phyloP scores from a whole-genome alignment of 371 early-diverging fungal genomes.

The Mucor saturninus region DNA sequence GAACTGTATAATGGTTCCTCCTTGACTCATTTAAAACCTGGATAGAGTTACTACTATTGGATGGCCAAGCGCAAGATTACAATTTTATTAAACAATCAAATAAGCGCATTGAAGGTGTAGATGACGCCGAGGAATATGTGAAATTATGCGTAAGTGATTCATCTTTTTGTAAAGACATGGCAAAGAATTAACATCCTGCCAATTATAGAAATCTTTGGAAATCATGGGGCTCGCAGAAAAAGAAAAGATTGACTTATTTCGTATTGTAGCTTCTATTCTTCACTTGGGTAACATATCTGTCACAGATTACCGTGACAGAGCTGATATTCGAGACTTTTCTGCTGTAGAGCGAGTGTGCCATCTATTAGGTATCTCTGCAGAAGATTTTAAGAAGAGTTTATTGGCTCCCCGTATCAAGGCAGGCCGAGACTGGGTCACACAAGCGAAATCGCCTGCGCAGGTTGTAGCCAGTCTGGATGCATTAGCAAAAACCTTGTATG shows the following conservation, averaged over 20 bases:
- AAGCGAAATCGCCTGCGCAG: constrained; percentile 89
- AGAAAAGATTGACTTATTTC: constrained; percentile 84
- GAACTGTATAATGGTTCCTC: neutral
- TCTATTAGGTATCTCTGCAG: constrained; percentile 90
- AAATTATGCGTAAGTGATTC: constrained; percentile 50
- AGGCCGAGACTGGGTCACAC: constrained; percentile 96
- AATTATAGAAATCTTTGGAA: constrained; percentile 75
- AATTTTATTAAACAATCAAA: constrained; percentile 78
- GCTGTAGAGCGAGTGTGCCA: constrained; percentile 73
- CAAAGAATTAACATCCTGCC: neutral
- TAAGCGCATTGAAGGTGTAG: constrained; percentile 91
- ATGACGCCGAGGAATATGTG: constrained; percentile 87
- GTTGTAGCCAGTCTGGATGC: constrained; percentile 95
- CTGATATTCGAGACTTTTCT: constrained; percentile 83
- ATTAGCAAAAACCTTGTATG: constrained; percentile 94
- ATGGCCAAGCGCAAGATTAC: constrained; percentile 75
- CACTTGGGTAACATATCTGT: constrained; percentile 96
- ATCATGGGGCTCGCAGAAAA: constrained; percentile 86
- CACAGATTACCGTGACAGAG: constrained; percentile 81
- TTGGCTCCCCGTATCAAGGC: constrained; percentile 95
- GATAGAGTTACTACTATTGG: constrained; percentile 70
- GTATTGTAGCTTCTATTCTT: constrained; percentile 90
- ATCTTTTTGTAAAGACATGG: neutral
- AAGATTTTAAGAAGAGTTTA: constrained; percentile 88
- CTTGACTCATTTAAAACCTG: neutral